Conservation (phyloP, 2,329 filamentous ascomycete species). For the Fusarium keratoplasticum region DNA sequence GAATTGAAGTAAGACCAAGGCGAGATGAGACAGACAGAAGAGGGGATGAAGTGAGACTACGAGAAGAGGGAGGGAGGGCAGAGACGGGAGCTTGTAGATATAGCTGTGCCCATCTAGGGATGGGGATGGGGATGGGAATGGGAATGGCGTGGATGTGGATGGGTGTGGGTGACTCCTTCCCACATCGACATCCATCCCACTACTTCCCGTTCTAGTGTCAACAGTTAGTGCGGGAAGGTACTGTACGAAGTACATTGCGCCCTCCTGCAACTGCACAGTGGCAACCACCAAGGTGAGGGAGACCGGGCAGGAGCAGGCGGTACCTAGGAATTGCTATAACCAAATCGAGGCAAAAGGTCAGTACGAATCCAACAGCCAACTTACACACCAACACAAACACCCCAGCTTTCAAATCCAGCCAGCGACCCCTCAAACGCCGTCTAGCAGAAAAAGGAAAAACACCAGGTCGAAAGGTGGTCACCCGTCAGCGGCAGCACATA, state of each 20-base stretch:
- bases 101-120: conserved; percentile 6
- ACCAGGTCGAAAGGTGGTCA: conserved; percentile 1
- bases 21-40: conserved; percentile 11
- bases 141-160: not conserved
- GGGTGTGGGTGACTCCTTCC: not conserved
- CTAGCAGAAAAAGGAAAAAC: not conserved
- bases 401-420: not conserved
- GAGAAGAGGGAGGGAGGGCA: conserved; percentile 22
- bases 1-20: conserved; percentile 16
- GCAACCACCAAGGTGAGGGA: conserved; percentile 1
- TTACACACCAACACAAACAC: not conserved
- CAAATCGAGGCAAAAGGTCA: conserved; percentile 11
- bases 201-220: conserved; percentile 25
- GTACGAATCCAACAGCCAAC: conserved; percentile 15
- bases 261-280: not conserved
- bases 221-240: conserved; percentile 26
- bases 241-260: conserved; percentile 5
- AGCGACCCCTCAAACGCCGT: conserved; percentile 11
- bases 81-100: conserved; percentile 24
- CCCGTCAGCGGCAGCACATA: conserved; percentile 1
- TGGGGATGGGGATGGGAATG: not conserved
- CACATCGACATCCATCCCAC: not conserved
- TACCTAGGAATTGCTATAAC: not conserved
- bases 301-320: not conserved
- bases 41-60: not conserved